Base-by-base conservation (phyloP, 140 eudicot species). In the Bidens hawaiensis region DNA sequence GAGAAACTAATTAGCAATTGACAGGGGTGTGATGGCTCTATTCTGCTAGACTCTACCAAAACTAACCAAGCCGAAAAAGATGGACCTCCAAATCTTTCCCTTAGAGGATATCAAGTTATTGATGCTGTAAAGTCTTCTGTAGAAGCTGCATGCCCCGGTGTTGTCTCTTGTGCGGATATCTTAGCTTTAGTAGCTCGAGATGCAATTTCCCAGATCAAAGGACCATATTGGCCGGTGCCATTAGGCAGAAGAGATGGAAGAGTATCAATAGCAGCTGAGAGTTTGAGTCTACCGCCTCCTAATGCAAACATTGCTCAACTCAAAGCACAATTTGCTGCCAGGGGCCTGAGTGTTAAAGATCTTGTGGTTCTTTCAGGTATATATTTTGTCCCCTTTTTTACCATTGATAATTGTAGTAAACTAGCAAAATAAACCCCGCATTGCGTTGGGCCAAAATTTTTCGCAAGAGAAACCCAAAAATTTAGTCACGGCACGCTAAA, bases 1-100 rank as follows among this genome's bases (percentile, higher is more conserved):
- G n/a, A n/a, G n/a, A n/a, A n/a, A n/a, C n/a, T 33, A 33, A 33
- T 33, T 33, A 33, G 1, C 13, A 26, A 4, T 49, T 1, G 41
- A 24, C 47, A 78, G 94, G 88, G 94, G 4, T 81, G 88, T 70
- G 94, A 85, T 23, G 94, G 76, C 7, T 85, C 94, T 0, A 68
- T 85, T 15, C 69, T 85, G 2, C 0, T 85, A 22, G 28, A 78
- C 52, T 67, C 94, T 0, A 81, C 81, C 0, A 45, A 33, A 0
- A 65, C 13, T 16, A 81, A 61, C 65, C 36, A 19, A 60, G 76
- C 85, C 0, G 94, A 85, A 69, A 81, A 70, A 61, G 72, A 47
- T 0, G 74, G 78, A 33, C 30, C 46, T 16, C 83, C 94, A 0
- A 84, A 81, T 71, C 77, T 31, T 30, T 65, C 66, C 28, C 78